Percentiles rank a stretch among this genome's conserved stretches.
Conservation (phyloP, 2,329 filamentous ascomycete genomes). For the Epichloe typhina region DNA sequence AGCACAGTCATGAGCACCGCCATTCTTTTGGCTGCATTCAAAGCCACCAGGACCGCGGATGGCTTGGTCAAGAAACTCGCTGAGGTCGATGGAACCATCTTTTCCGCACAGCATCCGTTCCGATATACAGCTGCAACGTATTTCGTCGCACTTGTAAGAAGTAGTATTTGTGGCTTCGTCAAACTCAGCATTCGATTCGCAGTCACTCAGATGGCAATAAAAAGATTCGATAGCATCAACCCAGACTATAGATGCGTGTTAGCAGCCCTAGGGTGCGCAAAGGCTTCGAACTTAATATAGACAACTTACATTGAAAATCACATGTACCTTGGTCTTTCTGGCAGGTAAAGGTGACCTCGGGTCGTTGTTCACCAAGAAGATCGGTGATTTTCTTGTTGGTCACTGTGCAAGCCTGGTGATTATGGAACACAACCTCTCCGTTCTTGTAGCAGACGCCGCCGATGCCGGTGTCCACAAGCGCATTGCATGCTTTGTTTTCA, state of each 20-base stretch:
- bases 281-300: constrained; percentile 4
- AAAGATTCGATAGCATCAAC: constrained; percentile 90
- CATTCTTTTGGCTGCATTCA: constrained; percentile 54
- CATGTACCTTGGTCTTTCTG: constrained; percentile 61
- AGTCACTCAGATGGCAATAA: constrained; percentile 81
- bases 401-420: constrained; percentile 96
- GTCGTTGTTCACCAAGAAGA: constrained; percentile 69
- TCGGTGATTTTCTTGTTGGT: constrained; percentile 90
- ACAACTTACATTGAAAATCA: constrained; percentile 76
- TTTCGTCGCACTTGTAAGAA: constrained; percentile 69
- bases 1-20: constrained; percentile 52
- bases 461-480: constrained; percentile 69
- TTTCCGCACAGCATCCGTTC: constrained; percentile 91
- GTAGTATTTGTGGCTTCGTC: constrained; percentile 65
- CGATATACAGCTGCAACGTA: constrained; percentile 77
- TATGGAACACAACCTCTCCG: constrained; percentile 81
- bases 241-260: constrained; percentile 52
- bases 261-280: not conserved
- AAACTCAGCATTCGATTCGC: constrained; percentile 57
- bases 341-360: constrained; percentile 91
- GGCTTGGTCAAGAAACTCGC: constrained; percentile 68
- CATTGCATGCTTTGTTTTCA: constrained; percentile 69
- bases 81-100: constrained; percentile 79
- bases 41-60: constrained; percentile 86
- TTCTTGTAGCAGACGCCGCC: constrained; percentile 87